Base-by-base conservation (phyloP, 805 yeast species). In the Jamesozyma hellenica region DNA sequence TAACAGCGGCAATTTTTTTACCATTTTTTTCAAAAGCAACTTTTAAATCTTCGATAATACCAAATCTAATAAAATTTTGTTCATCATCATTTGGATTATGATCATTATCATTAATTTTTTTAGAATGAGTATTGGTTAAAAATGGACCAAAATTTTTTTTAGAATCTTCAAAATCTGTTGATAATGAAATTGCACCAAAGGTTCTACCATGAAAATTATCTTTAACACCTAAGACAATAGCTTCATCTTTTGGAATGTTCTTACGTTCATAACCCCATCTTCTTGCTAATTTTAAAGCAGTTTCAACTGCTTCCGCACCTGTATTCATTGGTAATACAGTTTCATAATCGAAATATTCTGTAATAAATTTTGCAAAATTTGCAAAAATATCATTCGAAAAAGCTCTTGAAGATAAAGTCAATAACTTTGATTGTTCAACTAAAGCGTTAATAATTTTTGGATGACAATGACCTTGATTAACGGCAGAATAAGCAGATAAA, bases 231-330 rank as follows among this genome's bases (percentile, higher is more conserved):
- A 90, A 70, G 42, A 90, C 79, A 53, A 88, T 79, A 38, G 96
- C 96, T 63, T 90, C 84, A 54, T 75, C 76, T 23, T 77, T 72
- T 26, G 87, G 79, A 51, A 90, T 90, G 3, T 82, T 82, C 68
- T 90, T 90, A 61, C 76, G 77, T 53, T 72, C 72, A 69, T 88
- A 90, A 41, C 96, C 97, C 97, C 97, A 90, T 69, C 90, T 80
- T 74, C 97, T 80, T 38, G 96, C 96, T 44, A 90, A 69, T 64
- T 90, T 90, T 59, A 90, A 70, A 23, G 83, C 95, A 31, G 96
- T 85, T 68, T 90, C 97, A 32, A 90, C 97, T 9, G 97, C 97
- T 67, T 90, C 97, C 30, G 96, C 96, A 60, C 97, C 97, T 12
- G 97, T 90, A 70, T 90, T 90, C 96, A 88, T 90, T 49, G 97